phyloP scores from a whole-genome alignment of 805 yeast species.

The Kockiozyma suomiensis region DNA sequence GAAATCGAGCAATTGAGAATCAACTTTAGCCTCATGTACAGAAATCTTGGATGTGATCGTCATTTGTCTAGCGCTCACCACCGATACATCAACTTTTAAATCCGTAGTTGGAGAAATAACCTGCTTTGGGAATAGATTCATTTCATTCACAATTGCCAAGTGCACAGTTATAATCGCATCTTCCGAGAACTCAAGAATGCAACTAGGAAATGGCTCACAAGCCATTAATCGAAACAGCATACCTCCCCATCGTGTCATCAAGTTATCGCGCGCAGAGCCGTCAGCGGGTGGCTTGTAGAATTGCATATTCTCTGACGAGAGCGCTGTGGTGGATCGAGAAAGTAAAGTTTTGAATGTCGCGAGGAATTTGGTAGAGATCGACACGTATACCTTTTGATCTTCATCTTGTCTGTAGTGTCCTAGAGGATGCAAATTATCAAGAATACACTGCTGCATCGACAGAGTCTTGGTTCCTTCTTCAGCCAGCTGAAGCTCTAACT shows the following conservation, averaged over 20 bases:
- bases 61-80: not conserved
- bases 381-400: not conserved
- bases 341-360: not conserved
- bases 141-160: slow-evolving; percentile 28
- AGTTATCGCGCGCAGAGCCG: not conserved
- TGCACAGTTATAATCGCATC: slow-evolving; percentile 10
- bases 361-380: not conserved
- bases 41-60: not conserved
- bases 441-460: not conserved
- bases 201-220: slow-evolving; percentile 21
- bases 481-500: not conserved
- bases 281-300: slow-evolving; percentile 2
- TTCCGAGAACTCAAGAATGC: not conserved
- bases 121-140: slow-evolving; percentile 25
- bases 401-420: not conserved
- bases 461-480: not conserved
- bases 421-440: slow-evolving; percentile 3
- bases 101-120: slow-evolving; percentile 2
- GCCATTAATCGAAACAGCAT: slow-evolving; percentile 20
- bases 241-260: slow-evolving; percentile 4
- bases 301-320: not conserved
- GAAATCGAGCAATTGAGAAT: not conserved
- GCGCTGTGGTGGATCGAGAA: not conserved
- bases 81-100: slow-evolving; percentile 1
- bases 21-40: not conserved